phyloP scores from a whole-genome alignment of 495 filamentous ascomycete species.

The Hypoxylon fragiforme region DNA sequence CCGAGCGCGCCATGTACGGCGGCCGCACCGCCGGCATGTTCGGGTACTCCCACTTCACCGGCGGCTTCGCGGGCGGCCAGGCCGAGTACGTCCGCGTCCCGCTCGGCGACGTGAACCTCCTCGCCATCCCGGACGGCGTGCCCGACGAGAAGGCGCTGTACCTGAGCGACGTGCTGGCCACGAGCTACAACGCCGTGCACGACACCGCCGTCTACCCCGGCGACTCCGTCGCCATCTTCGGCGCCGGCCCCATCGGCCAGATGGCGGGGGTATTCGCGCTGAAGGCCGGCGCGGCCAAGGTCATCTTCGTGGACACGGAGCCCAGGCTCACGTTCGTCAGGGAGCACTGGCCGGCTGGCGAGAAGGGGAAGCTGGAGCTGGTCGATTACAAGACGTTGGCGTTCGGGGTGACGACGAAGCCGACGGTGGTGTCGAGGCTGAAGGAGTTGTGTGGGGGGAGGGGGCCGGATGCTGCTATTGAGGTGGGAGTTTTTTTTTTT shows the following conservation, averaged over 20 bases:
- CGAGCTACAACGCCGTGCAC: constrained; percentile 80
- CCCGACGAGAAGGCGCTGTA: constrained; percentile 88
- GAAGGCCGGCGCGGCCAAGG: constrained; percentile 68
- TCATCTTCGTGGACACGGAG: constrained; percentile 82
- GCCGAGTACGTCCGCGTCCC: constrained; percentile 88
- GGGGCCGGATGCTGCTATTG: constrained; percentile 77
- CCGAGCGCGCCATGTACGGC: constrained; percentile 72
- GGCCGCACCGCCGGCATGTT: constrained; percentile 73
- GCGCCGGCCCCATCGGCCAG: constrained; percentile 76
- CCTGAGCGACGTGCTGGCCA: constrained; percentile 77
- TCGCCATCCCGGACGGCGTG: constrained; percentile 77
- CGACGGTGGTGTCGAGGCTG: constrained; percentile 68
- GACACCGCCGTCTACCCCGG: constrained; percentile 80
- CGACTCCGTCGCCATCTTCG: constrained; percentile 84
- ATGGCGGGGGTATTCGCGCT: constrained; percentile 76
- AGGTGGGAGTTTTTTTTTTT: constrained; percentile 38
- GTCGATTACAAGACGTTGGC: constrained; percentile 53
- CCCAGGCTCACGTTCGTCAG: constrained; percentile 73
- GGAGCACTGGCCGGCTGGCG: constrained; percentile 56
- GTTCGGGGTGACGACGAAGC: constrained; percentile 50
- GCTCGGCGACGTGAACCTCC: constrained; percentile 77
- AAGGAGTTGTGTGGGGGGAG: constrained; percentile 69
- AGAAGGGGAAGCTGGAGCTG: constrained; percentile 45
- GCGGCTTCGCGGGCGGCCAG: constrained; percentile 88
- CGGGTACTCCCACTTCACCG: constrained; percentile 76